A percentile compares a stretch with the other conserved stretches of the same genome.
Evolutionary conservation across 1,284 basidiomycete genomes (phyloP).

Genomic region (Amylostereum chailletii): DNA sequence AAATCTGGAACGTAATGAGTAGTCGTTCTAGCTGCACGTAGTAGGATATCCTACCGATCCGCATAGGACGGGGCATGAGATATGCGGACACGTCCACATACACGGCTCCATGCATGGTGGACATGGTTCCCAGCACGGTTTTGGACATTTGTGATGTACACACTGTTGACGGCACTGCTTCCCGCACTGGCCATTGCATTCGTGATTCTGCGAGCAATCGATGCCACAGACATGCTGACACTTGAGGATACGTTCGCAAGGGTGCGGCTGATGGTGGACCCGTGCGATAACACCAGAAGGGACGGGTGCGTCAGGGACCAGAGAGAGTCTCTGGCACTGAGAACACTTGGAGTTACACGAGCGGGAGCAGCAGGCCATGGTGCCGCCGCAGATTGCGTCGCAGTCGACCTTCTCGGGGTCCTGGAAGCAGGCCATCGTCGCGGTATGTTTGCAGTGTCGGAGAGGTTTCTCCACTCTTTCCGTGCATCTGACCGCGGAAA

Average conservation of each 20-base stretch:
- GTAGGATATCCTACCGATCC: conserved; percentile 33
- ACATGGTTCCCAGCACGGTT: conserved; percentile 46
- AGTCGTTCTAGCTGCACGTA: neutral
- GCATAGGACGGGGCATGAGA: conserved; percentile 55
- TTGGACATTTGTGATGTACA: conserved; percentile 38
- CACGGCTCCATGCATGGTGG: conserved; percentile 58
- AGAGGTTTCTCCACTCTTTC: conserved; percentile 36
- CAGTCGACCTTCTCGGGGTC: conserved; percentile 36
- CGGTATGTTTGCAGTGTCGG: conserved; percentile 48
- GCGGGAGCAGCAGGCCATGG: conserved; percentile 50
- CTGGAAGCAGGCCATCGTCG: conserved; percentile 34
- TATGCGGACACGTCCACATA: conserved; percentile 52
- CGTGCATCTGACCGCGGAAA: conserved; percentile 37
- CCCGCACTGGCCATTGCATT: conserved; percentile 39
- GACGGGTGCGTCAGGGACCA: conserved; percentile 7
- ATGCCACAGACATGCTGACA: conserved; percentile 52
- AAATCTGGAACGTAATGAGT: conserved; percentile 35
- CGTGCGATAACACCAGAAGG: conserved; percentile 16
- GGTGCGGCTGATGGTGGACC: conserved; percentile 34
- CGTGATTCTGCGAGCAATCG: conserved; percentile 41
- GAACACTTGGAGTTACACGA: conserved; percentile 40
- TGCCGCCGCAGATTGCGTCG: conserved; percentile 29
- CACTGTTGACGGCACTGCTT: conserved; percentile 49
- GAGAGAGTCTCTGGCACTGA: conserved; percentile 35
- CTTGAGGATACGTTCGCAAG: conserved; percentile 43